phyloP scores from a whole-genome alignment of 2,329 filamentous ascomycete genomes.

The Cryphonectria naterciae region DNA sequence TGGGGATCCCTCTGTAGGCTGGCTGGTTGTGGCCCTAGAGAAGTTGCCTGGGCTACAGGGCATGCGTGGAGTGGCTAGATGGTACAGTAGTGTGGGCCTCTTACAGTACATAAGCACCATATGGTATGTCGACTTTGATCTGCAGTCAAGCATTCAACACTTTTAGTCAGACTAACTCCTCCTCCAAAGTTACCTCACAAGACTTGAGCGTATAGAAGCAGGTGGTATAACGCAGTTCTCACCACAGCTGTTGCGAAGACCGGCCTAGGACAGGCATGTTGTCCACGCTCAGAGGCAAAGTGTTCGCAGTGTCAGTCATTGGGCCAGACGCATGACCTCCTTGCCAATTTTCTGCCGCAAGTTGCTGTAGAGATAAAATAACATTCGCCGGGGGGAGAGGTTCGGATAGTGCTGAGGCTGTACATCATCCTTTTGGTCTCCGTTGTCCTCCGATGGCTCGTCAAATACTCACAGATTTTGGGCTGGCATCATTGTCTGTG shows the following conservation, averaged over 20 bases:
- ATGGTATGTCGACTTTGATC: too few relatives aligned
- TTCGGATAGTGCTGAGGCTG: not conserved
- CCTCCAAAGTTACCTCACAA: too few relatives aligned
- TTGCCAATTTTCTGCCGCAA: not conserved
- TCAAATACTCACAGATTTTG: not conserved
- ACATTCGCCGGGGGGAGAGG: not conserved
- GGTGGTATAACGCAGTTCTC: not conserved
- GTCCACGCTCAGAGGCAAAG: not conserved
- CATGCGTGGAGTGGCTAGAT: too few relatives aligned
- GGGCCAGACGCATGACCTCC: not conserved
- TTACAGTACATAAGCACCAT: too few relatives aligned
- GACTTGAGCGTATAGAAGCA: not conserved
- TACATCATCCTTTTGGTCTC: not conserved
- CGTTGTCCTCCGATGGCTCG: not conserved
- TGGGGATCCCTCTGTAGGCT: not conserved
- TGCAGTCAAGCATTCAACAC: too few relatives aligned
- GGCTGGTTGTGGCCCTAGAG: not conserved
- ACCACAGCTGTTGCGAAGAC: not conserved
- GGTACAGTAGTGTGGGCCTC: too few relatives aligned
- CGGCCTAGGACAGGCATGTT: not conserved
- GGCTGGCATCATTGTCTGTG: not conserved
- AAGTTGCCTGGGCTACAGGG: not conserved
- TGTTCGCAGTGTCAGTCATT: not conserved
- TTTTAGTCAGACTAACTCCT: too few relatives aligned
- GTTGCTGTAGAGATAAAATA: not conserved